Conservation (phyloP, 805 yeast genomes). For the Monosporozyma aerobia region DNA sequence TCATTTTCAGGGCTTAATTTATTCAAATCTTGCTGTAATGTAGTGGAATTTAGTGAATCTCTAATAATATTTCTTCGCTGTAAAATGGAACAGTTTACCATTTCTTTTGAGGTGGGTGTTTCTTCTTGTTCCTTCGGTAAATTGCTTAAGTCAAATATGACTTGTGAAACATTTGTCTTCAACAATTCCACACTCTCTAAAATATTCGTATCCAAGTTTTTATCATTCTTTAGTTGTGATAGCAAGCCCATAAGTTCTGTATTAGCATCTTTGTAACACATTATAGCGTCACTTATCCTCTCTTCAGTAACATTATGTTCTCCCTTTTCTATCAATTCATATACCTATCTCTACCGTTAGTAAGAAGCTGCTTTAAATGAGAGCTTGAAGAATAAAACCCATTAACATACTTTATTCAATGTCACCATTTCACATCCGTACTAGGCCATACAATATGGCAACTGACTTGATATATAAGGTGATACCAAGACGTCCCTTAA, state of each 20-base stretch:
- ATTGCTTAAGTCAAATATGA: constrained; percentile 21
- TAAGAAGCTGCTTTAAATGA: background rate
- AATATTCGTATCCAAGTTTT: constrained; percentile 18
- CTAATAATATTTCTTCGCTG: background rate
- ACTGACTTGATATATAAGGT: background rate
- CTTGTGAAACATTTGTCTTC: constrained; percentile 25
- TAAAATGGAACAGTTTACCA: background rate
- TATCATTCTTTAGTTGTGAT: constrained; percentile 5
- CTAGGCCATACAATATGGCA: background rate
- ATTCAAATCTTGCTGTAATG: background rate
- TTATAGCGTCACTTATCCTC: constrained; percentile 23
- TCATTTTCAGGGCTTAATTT: constrained; percentile 6
- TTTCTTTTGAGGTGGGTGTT: background rate
- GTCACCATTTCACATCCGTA: background rate
- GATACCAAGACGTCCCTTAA: background rate
- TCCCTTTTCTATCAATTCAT: constrained; percentile 43
- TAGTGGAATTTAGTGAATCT: background rate
- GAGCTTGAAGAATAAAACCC: background rate
- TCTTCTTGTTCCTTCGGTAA: background rate
- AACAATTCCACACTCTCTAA: constrained; percentile 22
- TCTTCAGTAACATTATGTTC: constrained; percentile 39
- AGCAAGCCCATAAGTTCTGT: constrained; percentile 6
- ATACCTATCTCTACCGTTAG: constrained; percentile 31
- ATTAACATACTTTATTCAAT: background rate
- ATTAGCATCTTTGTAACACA: constrained; percentile 4